Conservation (phyloP, 2,329 filamentous ascomycete species). For the Sporothrix globosa region DNA sequence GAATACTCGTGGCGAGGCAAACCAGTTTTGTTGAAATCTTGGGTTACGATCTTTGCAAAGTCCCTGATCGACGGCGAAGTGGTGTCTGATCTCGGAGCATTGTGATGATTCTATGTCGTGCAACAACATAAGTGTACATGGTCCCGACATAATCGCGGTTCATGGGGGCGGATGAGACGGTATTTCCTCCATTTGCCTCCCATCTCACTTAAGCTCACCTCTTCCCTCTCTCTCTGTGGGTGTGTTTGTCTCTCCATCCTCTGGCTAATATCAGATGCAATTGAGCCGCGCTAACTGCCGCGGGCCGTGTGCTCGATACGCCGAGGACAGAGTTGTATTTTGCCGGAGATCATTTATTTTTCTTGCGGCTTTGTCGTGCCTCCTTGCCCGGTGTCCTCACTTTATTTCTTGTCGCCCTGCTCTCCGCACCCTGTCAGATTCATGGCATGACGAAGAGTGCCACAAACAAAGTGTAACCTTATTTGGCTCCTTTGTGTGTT, state of each 20-base stretch:
- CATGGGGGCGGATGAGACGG: background rate
- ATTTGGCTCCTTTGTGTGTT: background rate
- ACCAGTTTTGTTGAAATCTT: background rate
- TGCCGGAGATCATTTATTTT: background rate
- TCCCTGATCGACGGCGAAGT: background rate
- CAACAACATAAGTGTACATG: no score
- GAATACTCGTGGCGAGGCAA: background rate
- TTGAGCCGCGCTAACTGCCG: slow-evolving; percentile 11
- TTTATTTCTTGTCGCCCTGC: slow-evolving; percentile 4
- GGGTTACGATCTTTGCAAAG: background rate
- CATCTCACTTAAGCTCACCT: background rate
- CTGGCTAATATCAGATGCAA: background rate
- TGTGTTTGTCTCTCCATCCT: background rate
- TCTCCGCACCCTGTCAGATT: background rate
- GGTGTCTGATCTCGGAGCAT: background rate
- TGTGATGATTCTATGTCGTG: no score
- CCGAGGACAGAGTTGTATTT: background rate
- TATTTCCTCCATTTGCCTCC: background rate
- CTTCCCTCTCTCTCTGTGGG: background rate
- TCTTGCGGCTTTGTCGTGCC: background rate
- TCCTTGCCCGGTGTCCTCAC: background rate
- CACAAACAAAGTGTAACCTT: background rate
- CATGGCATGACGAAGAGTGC: slow-evolving; percentile 1
- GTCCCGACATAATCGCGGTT: no score
- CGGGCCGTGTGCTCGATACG: slow-evolving; percentile 1